Evolutionary conservation across 139 green algal genomes (phyloP), one percentile per base, ranked within the genome.

Genomic region (Spirogloea muscicola): DNA sequence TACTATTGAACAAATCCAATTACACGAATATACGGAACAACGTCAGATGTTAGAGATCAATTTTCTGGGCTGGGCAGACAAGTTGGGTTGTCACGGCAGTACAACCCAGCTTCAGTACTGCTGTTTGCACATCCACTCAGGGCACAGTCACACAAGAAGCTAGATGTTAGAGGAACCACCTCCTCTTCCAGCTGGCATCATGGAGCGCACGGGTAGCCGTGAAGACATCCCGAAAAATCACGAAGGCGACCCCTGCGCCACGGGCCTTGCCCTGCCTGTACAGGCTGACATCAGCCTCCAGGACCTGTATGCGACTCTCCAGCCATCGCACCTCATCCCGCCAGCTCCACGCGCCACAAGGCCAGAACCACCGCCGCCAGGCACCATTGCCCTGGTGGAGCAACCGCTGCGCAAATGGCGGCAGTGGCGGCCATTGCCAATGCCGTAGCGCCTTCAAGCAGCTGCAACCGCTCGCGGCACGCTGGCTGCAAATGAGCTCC

Each of bases 141-240:
- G 10, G 16, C 44, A 52, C 44, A 52, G 44, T 52, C 10, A 52
- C 10, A 13, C 10, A 52, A 16, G 13, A 52, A 52, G 13, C 44
- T 16, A 52, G 13, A 25, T 16, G 16, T 25, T 25, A 52, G 44
- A n/a, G n/a, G n/a, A n/a, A 43, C 29, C 42, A 18, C n/a, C n/a
- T 25, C 10, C 29, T 49, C 13, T 37, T 34, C 72, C 72, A 77
- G 37, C 33, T 27, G 36, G 10, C 10, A 34, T 77, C 72, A 31
- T 41, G 46, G 16, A 80, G 21, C 21, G 72, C 72, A 36, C 72
- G 62, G 0, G 64, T 69, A 3, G 72, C 72, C 44, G 72, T 77
- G 36, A 77, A 80, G 13, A 48, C 72, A 46, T 80, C 72, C 31
- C 43, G 41, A 51, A 80, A 80, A 21, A 80, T 62, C 40, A 80